Evolutionary conservation across 2,329 filamentous ascomycete genomes (phyloP).

Genomic region (Coniochaeta sp.): DNA sequence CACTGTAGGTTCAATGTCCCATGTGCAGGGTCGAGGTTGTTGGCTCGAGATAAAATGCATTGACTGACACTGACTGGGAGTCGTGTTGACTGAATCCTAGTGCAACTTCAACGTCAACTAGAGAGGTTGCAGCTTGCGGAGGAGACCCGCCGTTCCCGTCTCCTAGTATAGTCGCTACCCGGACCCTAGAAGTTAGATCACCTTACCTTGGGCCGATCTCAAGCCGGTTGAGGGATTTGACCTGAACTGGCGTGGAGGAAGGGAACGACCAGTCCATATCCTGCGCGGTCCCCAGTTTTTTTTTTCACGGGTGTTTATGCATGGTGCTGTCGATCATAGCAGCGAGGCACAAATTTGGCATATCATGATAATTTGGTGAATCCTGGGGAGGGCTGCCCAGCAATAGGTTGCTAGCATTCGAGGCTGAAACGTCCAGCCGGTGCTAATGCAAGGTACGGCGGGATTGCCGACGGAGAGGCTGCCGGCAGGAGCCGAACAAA

Average conservation of each 20-base stretch:
- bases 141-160: not conserved
- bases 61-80: not conserved
- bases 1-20: not conserved
- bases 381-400: not conserved
- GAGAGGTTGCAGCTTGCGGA: not conserved
- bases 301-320: not conserved
- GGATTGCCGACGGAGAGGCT: not conserved
- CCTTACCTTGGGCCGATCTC: no score
- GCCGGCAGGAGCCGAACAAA: not conserved
- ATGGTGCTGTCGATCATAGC: conserved; percentile 8
- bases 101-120: not conserved
- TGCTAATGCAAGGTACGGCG: conserved; percentile 15
- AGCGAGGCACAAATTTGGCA: not conserved
- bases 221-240: not conserved
- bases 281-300: not conserved
- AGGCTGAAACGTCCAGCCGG: not conserved
- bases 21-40: not conserved
- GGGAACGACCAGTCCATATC: not conserved
- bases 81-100: not conserved
- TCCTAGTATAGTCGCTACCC: no score
- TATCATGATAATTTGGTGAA: not conserved
- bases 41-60: not conserved
- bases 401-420: not conserved
- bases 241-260: not conserved
- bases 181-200: no score